Conservation (phyloP, 192 early-diverging fungal genomes). For the Linnemannia schmuckeri region DNA sequence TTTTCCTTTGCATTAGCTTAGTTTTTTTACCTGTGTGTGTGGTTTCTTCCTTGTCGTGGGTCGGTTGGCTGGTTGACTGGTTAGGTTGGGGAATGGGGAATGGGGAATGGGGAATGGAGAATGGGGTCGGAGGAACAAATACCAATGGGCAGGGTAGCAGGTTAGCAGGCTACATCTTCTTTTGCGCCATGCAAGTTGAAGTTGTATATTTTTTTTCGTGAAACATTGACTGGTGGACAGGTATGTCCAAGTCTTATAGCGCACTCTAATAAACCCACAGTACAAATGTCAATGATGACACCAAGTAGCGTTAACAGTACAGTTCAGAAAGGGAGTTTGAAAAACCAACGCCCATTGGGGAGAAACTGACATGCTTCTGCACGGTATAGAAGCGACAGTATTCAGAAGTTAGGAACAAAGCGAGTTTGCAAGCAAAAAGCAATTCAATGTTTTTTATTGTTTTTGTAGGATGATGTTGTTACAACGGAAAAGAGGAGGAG, state of each 20-base stretch:
- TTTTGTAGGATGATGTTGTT: neutral
- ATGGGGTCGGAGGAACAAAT: neutral
- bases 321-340: too few species aligned
- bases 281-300: too few species aligned
- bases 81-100: neutral
- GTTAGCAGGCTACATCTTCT: neutral
- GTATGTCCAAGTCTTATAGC: too few species aligned
- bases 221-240: neutral
- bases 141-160: neutral
- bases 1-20: neutral
- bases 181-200: neutral
- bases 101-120: neutral
- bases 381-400: too few species aligned
- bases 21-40: neutral
- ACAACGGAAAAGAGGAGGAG: neutral
- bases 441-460: conserved; percentile 4
- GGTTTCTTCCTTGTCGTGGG: too few species aligned
- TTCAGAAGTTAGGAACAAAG: too few species aligned
- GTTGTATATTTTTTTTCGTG: neutral
- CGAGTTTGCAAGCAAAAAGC: too few species aligned
- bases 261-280: too few species aligned
- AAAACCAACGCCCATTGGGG: too few species aligned
- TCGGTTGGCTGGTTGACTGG: too few species aligned
- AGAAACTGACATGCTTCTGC: too few species aligned
- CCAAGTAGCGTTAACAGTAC: too few species aligned